Base-by-base conservation (phyloP, 768 basidiomycete species). In the Mycena vitilis region DNA sequence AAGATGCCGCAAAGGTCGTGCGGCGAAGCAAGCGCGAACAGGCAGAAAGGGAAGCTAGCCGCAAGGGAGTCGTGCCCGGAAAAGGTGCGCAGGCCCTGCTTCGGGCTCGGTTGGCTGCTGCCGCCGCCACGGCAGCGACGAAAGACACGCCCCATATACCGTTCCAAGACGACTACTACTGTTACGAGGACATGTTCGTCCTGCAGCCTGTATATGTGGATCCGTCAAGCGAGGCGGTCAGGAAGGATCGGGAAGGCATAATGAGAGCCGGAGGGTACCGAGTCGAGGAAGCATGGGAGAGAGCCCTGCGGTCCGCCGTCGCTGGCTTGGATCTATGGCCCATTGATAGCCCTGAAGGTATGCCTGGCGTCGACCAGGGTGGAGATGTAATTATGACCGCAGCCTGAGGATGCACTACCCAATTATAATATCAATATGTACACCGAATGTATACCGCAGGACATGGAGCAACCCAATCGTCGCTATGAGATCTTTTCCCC, bases 211-310 rank as follows among this genome's bases (percentile, higher is more conserved):
- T 80, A 15, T 96, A 95, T 78, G 83, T 89, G 56, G 94, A 95
- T 72, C 85, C 90, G 48, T 82, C 86, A 73, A 94, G 92, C 71
- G 92, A 93, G 64, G 90, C 91, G 16, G 91, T 95, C 22, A 82
- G 91, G 72, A 86, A 87, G 73, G 93, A 95, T 75, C 80, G 88
- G 64, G 92, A 92, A 68, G 92, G 91, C 16, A 89, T 91, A 71
- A 92, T 92, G 91, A 83, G 90, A 49, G 94, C 89, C 23, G 95
- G 94, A 11, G 95, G 95, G 11, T 96, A 95, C 76, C 84, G 81
- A 69, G 83, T 94, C 5, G 89, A 93, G 68, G 92, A 96, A 76
- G 93, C 91, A 51, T 96, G 95, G 95, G 91, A 92, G 73, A 84
- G 95, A 62, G 94, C 93, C 15, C 76, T 96, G 64, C 81, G 91